phyloP scores from a whole-genome alignment of 306 rosid species.

The Fragaria vesca region DNA sequence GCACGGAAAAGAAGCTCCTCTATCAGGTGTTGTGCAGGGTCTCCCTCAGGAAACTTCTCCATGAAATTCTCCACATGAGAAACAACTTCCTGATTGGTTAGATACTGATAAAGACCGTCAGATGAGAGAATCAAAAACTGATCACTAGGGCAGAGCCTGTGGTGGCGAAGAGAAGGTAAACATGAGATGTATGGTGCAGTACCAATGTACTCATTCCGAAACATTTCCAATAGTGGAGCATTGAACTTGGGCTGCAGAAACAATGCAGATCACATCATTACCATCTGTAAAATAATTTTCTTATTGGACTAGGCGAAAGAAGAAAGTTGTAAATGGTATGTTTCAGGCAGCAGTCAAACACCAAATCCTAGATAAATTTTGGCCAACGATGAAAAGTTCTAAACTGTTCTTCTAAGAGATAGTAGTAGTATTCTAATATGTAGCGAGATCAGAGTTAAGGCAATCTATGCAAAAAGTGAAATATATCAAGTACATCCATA shows the following conservation, averaged over 20 bases:
- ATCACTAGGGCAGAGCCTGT: conserved; percentile 75
- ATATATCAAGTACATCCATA: conserved; percentile 17
- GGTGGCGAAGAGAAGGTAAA: conserved; percentile 87
- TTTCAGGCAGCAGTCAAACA: conserved; percentile 3
- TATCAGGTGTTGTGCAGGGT: conserved; percentile 98
- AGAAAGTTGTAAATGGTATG: background rate
- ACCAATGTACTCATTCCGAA: conserved; percentile 92
- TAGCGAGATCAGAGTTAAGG: background rate
- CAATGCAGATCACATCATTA: conserved; percentile 32
- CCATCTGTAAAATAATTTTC: conserved; percentile 7
- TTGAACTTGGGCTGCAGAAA: conserved; percentile 89
- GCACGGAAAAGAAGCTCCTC: conserved; percentile 99
- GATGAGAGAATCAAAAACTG: conserved; percentile 97
- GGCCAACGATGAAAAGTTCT: background rate
- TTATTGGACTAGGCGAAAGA: background rate
- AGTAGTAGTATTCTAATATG: too few relatives aligned
- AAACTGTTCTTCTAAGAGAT: background rate
- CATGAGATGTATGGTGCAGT: conserved; percentile 92
- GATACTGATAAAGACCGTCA: conserved; percentile 93
- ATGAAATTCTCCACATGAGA: conserved; percentile 87
- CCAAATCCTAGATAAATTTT: background rate
- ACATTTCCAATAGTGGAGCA: conserved; percentile 86
- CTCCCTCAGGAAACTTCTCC: conserved; percentile 99
- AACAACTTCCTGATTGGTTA: conserved; percentile 95
- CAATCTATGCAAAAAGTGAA: conserved; percentile 17